Evolutionary conservation across 2,329 filamentous ascomycete genomes (phyloP), one percentile per base, ranked within the genome.

Genomic region (Pseudogymnoascus sp.): DNA sequence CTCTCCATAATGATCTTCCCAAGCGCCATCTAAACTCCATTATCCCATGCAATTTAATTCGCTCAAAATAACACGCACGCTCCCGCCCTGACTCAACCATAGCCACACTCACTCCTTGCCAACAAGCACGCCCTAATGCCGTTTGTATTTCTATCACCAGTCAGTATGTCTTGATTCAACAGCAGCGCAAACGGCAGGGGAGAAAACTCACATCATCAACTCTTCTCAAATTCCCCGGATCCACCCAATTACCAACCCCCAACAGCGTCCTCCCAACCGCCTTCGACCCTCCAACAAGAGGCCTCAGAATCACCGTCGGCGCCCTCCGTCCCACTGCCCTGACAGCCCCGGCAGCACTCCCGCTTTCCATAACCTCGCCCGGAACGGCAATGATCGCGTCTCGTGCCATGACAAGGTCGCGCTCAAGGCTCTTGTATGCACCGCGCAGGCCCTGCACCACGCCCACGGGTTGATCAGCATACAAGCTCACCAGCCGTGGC

Each of bases 331-430:
- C 79, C 15, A 99, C 84, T 1, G 88, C 92, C 68, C 78, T 84
- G 12, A 90, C 90, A 1, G 89, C 90, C 1, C 89, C 90, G 39
- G 85, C 83, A 0, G 92, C 92, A 61, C 84, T 91, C 19, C 84
- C 82, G 67, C 88, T 91, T 68, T 96, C 91, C 78, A 95, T 86
- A 0, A 95, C 83, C 71, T 97, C 92, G 0, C 88, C 89, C 0
- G 94, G 92, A 23, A 99, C 90, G 1, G 92, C 94, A 67, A 99
- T 92, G 61, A 99, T 90, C 8, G 92, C 94, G 73, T 99, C 91
- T 60, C 86, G 80, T 0, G 94, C 90, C 45, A 92, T 78, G 37
- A 92, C 80, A n/a, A 99, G 77, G 71, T 99, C 95, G 33, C 91
- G 83, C 62, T 92, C 85, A 26, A 99, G 79, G 59, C 91, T 89